Evolutionary conservation across 2,329 filamentous ascomycete genomes (phyloP), one percentile per base, ranked within the genome.

Genomic region (Trichoderma polysporum): DNA sequence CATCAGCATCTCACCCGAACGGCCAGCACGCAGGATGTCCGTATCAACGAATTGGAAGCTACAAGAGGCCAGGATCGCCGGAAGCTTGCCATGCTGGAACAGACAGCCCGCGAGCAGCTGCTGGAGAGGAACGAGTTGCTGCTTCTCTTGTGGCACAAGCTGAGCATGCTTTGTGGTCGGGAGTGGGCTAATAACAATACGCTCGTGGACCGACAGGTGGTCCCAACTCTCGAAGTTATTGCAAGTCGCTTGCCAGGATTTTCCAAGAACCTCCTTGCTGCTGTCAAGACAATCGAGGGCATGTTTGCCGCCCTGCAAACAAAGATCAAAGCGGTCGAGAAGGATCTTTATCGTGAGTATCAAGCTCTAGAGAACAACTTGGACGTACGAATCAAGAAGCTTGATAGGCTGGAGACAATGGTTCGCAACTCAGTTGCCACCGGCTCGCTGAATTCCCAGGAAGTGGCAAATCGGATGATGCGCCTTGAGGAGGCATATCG

Each of bases 161-260:
- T 99, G 9, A 94, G 92, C 3, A 85, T 88, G 0, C 85, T 98
- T 50, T 98, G 95, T 73, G 95, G 95, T 12, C 86, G 88, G 0
- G 95, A 98, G 75, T 99, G 95, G 94, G 88, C 91, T 4, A 91
- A 97, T 76, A 89, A 90, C 73, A 94, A 98, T 77, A 91, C 90
- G 66, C 87, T 97, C 27, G 91, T 98, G 75, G 94, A 95, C 73
- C 92, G 93, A 22, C 91, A 94, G 68, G 88, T 86, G 1, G 81
- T 97, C 7, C 93, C 94, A 0, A 93, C 91, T 13, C 84, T 96
- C 37, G 94, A 97, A 74, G 89, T 93, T 15, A 91, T 99, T 69
- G 88, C 90, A 1, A 94, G 90, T 58, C 93, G 95, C 79, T 84
- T 98, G 4, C 90, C 91, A 0, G 92, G 91, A 1, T 98, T 98